Evolutionary conservation across 2,329 filamentous ascomycete species (phyloP), one percentile per base, ranked within the genome.

Genomic region (Trematosphaeria pertusa): DNA sequence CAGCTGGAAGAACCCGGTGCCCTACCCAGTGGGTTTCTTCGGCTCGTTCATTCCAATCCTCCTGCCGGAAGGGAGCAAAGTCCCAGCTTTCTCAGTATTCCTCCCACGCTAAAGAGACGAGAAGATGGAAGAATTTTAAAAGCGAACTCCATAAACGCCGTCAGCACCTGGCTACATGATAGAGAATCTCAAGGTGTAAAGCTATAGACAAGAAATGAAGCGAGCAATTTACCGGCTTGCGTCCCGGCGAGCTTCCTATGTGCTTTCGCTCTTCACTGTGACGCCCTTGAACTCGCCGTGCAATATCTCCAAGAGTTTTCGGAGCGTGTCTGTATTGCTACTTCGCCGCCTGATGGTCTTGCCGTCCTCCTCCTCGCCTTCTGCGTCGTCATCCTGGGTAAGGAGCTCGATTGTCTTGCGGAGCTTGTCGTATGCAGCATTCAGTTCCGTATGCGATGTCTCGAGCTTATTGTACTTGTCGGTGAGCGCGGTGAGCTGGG

Each of bases 381-480:
- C 65, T n/a, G 58, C 62, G 36, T 59, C 65, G 30, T 70, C 64
- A 34, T 70, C 64, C 37, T 67, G 58, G 3, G 64, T 71, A 15
- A 73, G 61, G 9, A 73, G 58, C 47, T 71, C 69, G 37, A 72
- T 69, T 7, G 67, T 72, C 52, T 65, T 70, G n/a, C 67, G 62
- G 6, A 74, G 64, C 57, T 73, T 73, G 14, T 74, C 70, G 50
- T 73, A 73, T 26, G 70, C 66, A 10, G 58, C 59, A 30, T 61
- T 68, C 18, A 74, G 68, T 40, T 74, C 70, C 0, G 58, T 69
- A 60, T 85, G 84, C 4, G 81, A 81, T 40, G 77, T 74, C 51
- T 78, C 77, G 42, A 86, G 77, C 24, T 76, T 74, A 48, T 78
- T 79, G 64, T 85, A 82, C 56, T 79, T 81, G 18, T 80, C 76